A percentile compares a stretch with the other conserved stretches of the same genome.
phyloP scores from a whole-genome alignment of 768 basidiomycete genomes.

The Strobilomyces dryophilus region DNA sequence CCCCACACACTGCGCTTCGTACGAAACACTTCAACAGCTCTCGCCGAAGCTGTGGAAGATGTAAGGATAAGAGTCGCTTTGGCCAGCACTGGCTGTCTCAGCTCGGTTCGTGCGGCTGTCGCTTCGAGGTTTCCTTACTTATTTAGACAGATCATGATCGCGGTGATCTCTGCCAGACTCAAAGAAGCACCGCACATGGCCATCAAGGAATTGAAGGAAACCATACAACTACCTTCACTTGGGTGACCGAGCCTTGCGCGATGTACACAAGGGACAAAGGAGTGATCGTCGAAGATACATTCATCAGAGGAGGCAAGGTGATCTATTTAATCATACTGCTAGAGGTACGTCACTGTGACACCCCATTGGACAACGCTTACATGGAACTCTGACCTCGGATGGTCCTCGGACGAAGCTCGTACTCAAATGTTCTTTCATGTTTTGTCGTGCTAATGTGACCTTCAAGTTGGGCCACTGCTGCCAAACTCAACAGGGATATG shows the following conservation, averaged over 20 bases:
- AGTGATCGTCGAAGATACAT: background rate
- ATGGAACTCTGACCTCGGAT: no score
- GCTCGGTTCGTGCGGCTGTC: background rate
- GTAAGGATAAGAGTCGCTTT: background rate
- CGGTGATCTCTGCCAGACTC: background rate
- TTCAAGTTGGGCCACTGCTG: no score
- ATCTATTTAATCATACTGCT: background rate
- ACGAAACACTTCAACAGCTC: no score
- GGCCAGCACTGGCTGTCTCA: background rate
- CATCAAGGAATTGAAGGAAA: background rate
- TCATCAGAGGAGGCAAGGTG: background rate
- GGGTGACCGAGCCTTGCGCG: conserved; percentile 3
- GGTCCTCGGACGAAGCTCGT: no score
- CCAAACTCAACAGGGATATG: no score
- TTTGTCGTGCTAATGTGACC: no score
- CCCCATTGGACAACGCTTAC: background rate
- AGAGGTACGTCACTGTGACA: background rate
- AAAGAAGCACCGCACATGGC: background rate
- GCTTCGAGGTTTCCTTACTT: background rate
- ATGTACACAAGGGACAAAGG: background rate
- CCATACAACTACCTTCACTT: background rate
- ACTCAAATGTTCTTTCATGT: no score
- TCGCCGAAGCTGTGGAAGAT: background rate
- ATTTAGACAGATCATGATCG: background rate
- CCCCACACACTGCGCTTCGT: no score